phyloP scores from a whole-genome alignment of 176 grass and related monocot species.

The Avena eriantha region DNA sequence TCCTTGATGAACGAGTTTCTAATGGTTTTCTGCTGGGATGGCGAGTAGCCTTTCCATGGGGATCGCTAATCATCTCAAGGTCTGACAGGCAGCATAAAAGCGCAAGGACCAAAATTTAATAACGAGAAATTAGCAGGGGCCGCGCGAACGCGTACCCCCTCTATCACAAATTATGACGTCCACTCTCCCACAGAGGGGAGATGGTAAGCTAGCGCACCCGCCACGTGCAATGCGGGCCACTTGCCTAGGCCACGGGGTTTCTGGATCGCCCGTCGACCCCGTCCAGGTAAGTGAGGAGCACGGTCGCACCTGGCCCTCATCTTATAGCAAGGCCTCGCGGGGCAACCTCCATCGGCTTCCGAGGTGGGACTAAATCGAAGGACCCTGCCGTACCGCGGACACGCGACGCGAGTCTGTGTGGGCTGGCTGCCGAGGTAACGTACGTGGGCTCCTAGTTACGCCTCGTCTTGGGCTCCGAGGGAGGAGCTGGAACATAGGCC shows the following conservation, averaged over 20 bases:
- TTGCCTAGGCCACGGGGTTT: slow-evolving; percentile 44
- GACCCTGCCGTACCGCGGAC: neutral
- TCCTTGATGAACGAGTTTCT: neutral
- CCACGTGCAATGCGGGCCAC: slow-evolving; percentile 47
- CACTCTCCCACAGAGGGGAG: slow-evolving; percentile 54
- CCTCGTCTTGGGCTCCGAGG: neutral
- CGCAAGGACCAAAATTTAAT: neutral
- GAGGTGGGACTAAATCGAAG: neutral
- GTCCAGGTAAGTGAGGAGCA: slow-evolving; percentile 41
- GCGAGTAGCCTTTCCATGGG: neutral
- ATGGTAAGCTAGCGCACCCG: slow-evolving; percentile 50
- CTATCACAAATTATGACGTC: slow-evolving; percentile 56
- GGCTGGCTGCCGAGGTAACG: neutral
- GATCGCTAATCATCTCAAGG: too few relatives aligned
- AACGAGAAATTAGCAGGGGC: neutral
- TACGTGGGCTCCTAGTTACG: neutral
- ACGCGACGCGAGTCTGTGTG: neutral
- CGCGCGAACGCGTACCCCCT: slow-evolving; percentile 56
- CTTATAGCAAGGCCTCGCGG: neutral
- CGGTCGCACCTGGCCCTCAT: neutral
- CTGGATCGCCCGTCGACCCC: slow-evolving; percentile 33
- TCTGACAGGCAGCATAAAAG: too few relatives aligned
- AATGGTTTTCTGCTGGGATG: neutral
- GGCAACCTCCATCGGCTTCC: neutral
- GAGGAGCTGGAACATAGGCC: neutral